Evolutionary conservation across 495 filamentous ascomycete genomes (phyloP).

Genomic region (Penicillium roqueforti): DNA sequence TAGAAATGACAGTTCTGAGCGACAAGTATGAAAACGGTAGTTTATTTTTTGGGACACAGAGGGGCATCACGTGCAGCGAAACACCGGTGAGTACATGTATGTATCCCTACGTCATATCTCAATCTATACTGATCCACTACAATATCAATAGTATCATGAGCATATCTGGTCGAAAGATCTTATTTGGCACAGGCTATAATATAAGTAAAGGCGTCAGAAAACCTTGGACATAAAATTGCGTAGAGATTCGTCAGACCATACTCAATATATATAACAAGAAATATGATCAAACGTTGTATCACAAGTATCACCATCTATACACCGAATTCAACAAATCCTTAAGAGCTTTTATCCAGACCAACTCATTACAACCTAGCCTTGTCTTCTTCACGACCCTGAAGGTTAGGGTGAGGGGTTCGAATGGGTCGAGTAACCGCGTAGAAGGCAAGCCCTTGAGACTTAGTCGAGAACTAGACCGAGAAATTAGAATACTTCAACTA

Average conservation of each 20-base stretch:
- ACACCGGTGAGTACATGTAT: not conserved
- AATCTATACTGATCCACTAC: no score
- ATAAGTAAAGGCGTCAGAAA: no score
- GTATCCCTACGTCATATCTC: conserved; percentile 5
- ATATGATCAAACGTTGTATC: no score
- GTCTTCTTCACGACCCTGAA: conserved; percentile 22
- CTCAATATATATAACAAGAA: no score
- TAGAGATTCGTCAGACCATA: no score
- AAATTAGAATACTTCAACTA: conserved; percentile 8
- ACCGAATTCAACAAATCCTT: no score
- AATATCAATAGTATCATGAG: not conserved
- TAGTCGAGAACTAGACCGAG: conserved; percentile 30
- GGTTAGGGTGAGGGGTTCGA: conserved; percentile 25
- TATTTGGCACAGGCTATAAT: no score
- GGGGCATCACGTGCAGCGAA: conserved; percentile 8
- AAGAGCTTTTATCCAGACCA: not conserved
- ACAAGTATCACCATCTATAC: no score
- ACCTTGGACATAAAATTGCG: no score
- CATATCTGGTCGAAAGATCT: not conserved
- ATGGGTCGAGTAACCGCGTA: conserved; percentile 31
- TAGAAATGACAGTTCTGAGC: not conserved
- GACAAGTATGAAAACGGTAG: not conserved
- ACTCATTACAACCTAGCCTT: conserved; percentile 12
- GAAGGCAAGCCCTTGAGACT: conserved; percentile 28
- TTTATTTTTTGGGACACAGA: not conserved